Evolutionary conservation across 495 filamentous ascomycete species (phyloP).

Genomic region (Amphirosellinia nigrospora): DNA sequence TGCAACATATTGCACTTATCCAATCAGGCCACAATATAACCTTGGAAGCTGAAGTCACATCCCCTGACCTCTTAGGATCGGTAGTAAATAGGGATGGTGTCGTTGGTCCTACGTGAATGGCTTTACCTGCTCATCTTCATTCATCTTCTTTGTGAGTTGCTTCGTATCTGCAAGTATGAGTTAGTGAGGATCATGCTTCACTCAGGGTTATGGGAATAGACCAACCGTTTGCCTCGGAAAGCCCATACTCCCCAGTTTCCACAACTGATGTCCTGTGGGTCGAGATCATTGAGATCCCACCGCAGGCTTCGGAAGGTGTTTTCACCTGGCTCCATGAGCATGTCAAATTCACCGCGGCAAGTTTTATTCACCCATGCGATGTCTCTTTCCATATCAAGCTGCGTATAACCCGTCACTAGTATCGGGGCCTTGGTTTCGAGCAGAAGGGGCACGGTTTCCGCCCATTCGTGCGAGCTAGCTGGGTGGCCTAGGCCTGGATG

Average conservation of each 20-base stretch:
- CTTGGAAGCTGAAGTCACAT: background rate
- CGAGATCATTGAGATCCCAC: slow-evolving; percentile 96
- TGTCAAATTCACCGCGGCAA: slow-evolving; percentile 85
- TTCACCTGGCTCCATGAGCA: slow-evolving; percentile 89
- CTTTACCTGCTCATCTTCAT: background rate
- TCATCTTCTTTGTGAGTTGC: slow-evolving; percentile 59
- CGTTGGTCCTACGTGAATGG: background rate
- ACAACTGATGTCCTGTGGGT: slow-evolving; percentile 91
- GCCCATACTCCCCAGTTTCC: slow-evolving; percentile 98
- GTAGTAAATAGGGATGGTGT: background rate
- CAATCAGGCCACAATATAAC: background rate
- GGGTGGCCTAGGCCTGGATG: slow-evolving; percentile 96
- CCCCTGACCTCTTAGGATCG: background rate
- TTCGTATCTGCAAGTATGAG: slow-evolving; percentile 59
- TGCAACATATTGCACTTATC: background rate
- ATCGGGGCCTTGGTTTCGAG: slow-evolving; percentile 95
- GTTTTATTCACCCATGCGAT: slow-evolving; percentile 85
- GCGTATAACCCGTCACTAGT: slow-evolving; percentile 92
- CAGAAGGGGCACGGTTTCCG: slow-evolving; percentile 83
- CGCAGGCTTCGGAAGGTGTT: slow-evolving; percentile 92
- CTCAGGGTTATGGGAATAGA: slow-evolving; percentile 28
- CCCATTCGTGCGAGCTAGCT: slow-evolving; percentile 90
- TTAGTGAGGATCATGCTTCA: slow-evolving; percentile 12
- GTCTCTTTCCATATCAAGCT: slow-evolving; percentile 91
- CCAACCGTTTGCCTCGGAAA: slow-evolving; percentile 95